These are phyloP conservation scores for Ceriops zippeliana DNA, from an alignment of 345 rosid genomes.

Conservation along the genomic window DNA sequence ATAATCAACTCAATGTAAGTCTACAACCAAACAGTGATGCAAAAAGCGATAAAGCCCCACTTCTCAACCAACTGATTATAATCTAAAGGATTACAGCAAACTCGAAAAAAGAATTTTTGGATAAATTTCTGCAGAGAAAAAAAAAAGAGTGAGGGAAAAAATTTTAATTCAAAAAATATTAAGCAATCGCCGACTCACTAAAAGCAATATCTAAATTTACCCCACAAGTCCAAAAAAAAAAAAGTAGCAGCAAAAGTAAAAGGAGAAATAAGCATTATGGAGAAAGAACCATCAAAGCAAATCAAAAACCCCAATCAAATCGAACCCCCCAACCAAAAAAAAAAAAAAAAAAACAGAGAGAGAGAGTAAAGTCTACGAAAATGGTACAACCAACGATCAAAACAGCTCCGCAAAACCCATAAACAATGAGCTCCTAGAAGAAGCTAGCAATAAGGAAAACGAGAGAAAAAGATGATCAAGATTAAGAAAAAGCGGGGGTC, in stretches of 20 bases:
- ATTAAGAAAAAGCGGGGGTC: conserved; percentile 10
- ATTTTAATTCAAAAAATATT: background rate
- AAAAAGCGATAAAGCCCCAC: background rate
- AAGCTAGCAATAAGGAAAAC: background rate
- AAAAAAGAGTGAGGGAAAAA: conserved; percentile 1
- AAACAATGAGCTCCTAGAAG: background rate
- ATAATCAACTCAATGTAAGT: background rate
- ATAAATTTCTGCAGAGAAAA: background rate
- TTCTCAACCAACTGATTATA: background rate
- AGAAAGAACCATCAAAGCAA: conserved; percentile 16
- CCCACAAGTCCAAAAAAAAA: background rate
- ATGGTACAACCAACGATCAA: background rate
- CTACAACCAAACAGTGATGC: background rate
- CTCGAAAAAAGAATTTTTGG: background rate
- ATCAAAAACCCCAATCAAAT: conserved; percentile 12
- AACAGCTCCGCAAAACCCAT: conserved; percentile 9
- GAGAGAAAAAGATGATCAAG: background rate
- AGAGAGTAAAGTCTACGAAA: background rate
- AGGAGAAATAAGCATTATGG: conserved; percentile 1
- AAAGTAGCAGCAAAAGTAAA: background rate
- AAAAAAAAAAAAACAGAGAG: background rate
- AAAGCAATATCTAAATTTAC: conserved; percentile 14
- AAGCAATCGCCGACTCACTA: background rate
- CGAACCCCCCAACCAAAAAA: conserved; percentile 13
- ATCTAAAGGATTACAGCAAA: background rate